A percentile compares a stretch with the other conserved stretches of the same genome.
Conservation (phyloP, 495 filamentous ascomycete genomes). For the Melanomma pulvis-pyrius region DNA sequence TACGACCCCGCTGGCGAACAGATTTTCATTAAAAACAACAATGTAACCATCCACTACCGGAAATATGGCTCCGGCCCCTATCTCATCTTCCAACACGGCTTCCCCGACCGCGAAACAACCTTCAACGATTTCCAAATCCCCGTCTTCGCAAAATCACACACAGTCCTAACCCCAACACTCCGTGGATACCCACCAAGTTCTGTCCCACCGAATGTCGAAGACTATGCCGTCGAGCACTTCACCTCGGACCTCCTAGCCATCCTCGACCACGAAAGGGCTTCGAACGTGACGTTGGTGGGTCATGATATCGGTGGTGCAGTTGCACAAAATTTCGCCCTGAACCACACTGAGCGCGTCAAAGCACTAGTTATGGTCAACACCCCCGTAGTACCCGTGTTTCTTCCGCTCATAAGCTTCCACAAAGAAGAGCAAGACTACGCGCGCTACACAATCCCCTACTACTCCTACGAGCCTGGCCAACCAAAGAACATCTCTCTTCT, state of each 20-base stretch:
- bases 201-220: background rate
- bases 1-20: background rate
- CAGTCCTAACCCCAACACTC: constrained; percentile 10
- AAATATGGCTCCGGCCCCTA: constrained; percentile 16
- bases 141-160: constrained; percentile 5
- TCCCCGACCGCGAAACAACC: constrained; percentile 14
- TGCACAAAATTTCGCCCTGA: constrained; percentile 6
- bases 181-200: constrained; percentile 16
- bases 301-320: constrained; percentile 17
- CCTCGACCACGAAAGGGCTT: constrained; percentile 6
- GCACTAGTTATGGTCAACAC: no score
- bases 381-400: no score
- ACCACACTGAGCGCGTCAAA: no score
- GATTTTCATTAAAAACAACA: constrained; percentile 9
- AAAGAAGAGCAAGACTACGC: constrained; percentile 3
- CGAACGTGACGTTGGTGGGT: constrained; percentile 2
- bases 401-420: background rate
- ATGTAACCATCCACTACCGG: constrained; percentile 11
- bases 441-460: constrained; percentile 5
- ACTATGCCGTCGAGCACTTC: constrained; percentile 4
- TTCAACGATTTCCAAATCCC: constrained; percentile 12
- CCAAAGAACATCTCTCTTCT: constrained; percentile 7
- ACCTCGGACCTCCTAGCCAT: constrained; percentile 21
- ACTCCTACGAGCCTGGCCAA: constrained; percentile 14
- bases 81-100: constrained; percentile 19